Percentiles rank a stretch among this genome's conserved stretches.
These are phyloP conservation scores for Oidiodendron maius DNA, from an alignment of 495 filamentous ascomycete species.

Conservation along the genomic window DNA sequence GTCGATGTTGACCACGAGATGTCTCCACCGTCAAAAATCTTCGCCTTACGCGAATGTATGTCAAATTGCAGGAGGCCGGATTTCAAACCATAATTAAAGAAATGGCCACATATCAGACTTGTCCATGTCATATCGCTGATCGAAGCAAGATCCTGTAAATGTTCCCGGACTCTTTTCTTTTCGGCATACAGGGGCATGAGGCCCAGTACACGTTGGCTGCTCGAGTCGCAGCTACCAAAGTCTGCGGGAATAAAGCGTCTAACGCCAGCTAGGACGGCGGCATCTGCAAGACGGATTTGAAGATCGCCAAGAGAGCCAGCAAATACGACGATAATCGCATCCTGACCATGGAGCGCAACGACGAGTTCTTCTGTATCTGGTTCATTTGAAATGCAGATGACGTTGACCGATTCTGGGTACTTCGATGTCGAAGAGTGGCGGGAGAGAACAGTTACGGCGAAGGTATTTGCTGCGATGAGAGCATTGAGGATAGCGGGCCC, in stretches of 20 bases:
- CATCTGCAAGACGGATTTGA: slow-evolving; percentile 50
- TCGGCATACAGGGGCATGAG: slow-evolving; percentile 32
- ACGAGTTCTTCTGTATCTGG: slow-evolving; percentile 36
- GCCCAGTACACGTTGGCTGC: slow-evolving; percentile 23
- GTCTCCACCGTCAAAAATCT: slow-evolving; percentile 38
- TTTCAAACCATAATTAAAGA: slow-evolving; percentile 39
- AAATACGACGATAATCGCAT: slow-evolving; percentile 50
- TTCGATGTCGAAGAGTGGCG: slow-evolving; percentile 35
- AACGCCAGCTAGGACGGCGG: slow-evolving; percentile 49
- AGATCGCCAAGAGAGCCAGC: slow-evolving; percentile 24
- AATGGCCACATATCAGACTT: slow-evolving; percentile 32
- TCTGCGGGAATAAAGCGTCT: slow-evolving; percentile 58
- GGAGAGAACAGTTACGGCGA: slow-evolving; percentile 51
- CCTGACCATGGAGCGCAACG: slow-evolving; percentile 41
- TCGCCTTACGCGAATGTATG: slow-evolving; percentile 23
- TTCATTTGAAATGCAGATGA: neutral
- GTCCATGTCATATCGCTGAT: slow-evolving; percentile 37
- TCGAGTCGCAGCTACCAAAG: slow-evolving; percentile 46
- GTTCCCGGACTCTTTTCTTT: slow-evolving; percentile 35
- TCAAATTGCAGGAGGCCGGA: slow-evolving; percentile 29
- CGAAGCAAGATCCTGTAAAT: slow-evolving; percentile 31
- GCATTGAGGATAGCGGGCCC: slow-evolving; percentile 47
- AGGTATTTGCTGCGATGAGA: slow-evolving; percentile 40
- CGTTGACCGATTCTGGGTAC: slow-evolving; percentile 30
- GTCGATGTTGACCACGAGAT: slow-evolving; percentile 30